Conservation (phyloP, 208 protist species). For the Vickermania spadyakhi region DNA sequence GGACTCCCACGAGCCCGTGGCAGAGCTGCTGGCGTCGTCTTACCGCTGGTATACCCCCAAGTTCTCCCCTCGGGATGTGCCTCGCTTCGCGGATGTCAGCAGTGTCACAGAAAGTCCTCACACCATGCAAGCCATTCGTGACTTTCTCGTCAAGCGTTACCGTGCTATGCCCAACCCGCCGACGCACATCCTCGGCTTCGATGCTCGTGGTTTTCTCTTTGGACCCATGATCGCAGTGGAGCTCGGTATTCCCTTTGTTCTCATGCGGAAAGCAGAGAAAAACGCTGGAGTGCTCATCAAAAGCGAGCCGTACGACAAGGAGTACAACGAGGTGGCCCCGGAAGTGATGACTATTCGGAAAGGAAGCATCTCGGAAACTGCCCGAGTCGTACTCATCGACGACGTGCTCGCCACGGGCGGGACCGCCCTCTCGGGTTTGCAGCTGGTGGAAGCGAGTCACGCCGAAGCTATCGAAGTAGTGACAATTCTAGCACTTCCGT, state of each 20-base stretch:
- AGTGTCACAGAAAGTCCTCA: constrained; percentile 76
- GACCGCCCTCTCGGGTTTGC: constrained; percentile 80
- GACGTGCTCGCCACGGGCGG: constrained; percentile 89
- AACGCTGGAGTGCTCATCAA: constrained; percentile 81
- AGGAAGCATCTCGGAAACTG: constrained; percentile 54
- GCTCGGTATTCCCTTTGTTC: constrained; percentile 84
- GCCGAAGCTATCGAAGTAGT: constrained; percentile 66
- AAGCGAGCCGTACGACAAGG: constrained; percentile 82
- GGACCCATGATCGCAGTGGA: constrained; percentile 82
- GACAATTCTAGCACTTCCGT: constrained; percentile 44
- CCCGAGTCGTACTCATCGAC: constrained; percentile 87
- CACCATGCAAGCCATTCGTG: constrained; percentile 65
- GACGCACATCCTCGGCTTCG: constrained; percentile 83
- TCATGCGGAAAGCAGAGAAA: constrained; percentile 85
- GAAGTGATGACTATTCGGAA: constrained; percentile 82
- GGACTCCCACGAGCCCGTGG: constrained; percentile 25
- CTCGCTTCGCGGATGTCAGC: constrained; percentile 81
- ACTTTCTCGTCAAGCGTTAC: constrained; percentile 82
- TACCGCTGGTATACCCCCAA: constrained; percentile 84
- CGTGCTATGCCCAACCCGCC: constrained; percentile 33
- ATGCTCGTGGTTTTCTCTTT: constrained; percentile 87
- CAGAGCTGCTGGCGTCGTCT: constrained; percentile 31
- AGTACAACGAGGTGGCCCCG: constrained; percentile 75
- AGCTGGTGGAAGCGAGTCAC: constrained; percentile 73
- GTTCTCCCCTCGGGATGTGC: constrained; percentile 85